phyloP scores from a whole-genome alignment of 352 stramenopile genomes.

The Albugo candida region DNA sequence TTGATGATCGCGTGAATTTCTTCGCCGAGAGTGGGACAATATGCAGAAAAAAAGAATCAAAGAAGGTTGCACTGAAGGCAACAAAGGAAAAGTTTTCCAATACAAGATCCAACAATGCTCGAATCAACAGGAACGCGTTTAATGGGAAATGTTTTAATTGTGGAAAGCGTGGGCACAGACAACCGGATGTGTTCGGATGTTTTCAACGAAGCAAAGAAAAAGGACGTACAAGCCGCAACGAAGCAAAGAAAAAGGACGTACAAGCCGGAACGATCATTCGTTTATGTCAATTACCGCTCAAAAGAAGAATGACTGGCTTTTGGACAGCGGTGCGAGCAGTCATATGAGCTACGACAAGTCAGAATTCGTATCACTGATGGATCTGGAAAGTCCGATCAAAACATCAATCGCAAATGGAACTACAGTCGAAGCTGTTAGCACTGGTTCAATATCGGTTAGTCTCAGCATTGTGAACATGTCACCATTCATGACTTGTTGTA shows the following conservation, averaged over 20 bases:
- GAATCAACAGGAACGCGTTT: not conserved
- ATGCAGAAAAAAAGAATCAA: not conserved
- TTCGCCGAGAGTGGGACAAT: constrained; percentile 4
- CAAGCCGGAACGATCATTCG: not conserved
- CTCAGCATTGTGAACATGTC: not conserved
- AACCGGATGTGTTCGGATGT: not conserved
- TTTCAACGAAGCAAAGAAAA: no score
- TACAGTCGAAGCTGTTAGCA: constrained; percentile 3
- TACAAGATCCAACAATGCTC: not conserved
- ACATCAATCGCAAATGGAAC: constrained; percentile 7
- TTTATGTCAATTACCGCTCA: not conserved
- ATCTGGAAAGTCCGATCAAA: not conserved
- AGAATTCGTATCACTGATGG: constrained; percentile 1
- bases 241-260: not conserved
- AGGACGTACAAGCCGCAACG: no score
- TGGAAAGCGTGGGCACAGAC: not conserved
- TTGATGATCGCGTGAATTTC: constrained; percentile 8
- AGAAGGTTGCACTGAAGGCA: not conserved
- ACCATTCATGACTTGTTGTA: constrained; percentile 10
- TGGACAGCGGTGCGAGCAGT: constrained; percentile 10
- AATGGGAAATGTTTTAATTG: not conserved
- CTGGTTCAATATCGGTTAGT: constrained; percentile 2
- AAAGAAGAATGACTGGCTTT: constrained; percentile 1
- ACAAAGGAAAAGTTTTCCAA: not conserved
- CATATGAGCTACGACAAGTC: constrained; percentile 7